Conservation (phyloP, 257 asterid species). For the Lantana camara region DNA sequence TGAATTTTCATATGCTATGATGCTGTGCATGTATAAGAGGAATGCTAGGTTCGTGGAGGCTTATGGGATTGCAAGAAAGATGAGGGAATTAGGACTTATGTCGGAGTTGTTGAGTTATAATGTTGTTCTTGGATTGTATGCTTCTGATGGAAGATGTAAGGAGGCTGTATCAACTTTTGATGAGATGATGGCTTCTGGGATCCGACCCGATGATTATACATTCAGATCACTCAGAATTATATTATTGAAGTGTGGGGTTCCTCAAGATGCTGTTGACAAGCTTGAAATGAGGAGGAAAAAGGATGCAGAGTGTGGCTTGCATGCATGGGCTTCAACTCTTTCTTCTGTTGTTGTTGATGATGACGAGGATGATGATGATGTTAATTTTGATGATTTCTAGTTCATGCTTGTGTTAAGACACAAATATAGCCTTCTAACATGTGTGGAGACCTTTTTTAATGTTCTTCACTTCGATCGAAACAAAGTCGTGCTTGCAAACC, state of each 20-base stretch:
- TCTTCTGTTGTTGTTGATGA: slow-evolving; percentile 46
- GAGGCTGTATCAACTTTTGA: slow-evolving; percentile 72
- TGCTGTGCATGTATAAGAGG: slow-evolving; percentile 90
- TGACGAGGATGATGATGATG: slow-evolving; percentile 29
- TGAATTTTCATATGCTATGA: slow-evolving; percentile 94
- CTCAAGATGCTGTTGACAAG: slow-evolving; percentile 56
- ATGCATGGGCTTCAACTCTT: slow-evolving; percentile 63
- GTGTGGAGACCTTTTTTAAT: not conserved
- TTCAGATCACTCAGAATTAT: slow-evolving; percentile 67
- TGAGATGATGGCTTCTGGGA: slow-evolving; percentile 62
- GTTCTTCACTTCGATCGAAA: not conserved
- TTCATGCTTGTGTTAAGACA: slow-evolving; percentile 10
- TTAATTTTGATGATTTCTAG: slow-evolving; percentile 20
- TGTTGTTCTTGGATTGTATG: slow-evolving; percentile 69
- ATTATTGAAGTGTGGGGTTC: slow-evolving; percentile 79
- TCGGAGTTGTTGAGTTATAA: slow-evolving; percentile 78
- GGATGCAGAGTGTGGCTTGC: slow-evolving; percentile 55
- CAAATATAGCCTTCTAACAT: not conserved
- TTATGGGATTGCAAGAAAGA: slow-evolving; percentile 54
- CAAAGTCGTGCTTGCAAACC: not conserved
- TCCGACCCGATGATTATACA: slow-evolving; percentile 74
- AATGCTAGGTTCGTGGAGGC: slow-evolving; percentile 76
- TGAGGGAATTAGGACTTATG: slow-evolving; percentile 82
- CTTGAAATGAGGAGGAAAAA: slow-evolving; percentile 58
- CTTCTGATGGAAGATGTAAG: slow-evolving; percentile 77